These are phyloP conservation scores for Musa itinerans DNA, from an alignment of 176 grass and related monocot species.

Conservation along the genomic window DNA sequence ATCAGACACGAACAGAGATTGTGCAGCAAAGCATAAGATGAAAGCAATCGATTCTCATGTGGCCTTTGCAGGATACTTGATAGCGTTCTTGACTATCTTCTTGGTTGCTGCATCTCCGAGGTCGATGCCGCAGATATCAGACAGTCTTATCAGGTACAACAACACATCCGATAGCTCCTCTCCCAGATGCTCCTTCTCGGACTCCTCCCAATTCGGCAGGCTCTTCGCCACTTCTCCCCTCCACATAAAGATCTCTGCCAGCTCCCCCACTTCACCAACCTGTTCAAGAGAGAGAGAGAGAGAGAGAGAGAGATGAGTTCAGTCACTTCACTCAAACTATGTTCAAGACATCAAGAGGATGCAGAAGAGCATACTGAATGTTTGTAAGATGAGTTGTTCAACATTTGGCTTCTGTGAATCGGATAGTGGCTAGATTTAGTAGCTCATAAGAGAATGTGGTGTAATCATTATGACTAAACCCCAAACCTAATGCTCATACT, in stretches of 20 bases:
- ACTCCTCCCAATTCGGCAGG: conserved; percentile 5
- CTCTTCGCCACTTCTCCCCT: conserved; percentile 11
- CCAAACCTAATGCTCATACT: too few species aligned
- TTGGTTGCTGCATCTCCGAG: not conserved
- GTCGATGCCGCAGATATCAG: conserved; percentile 7
- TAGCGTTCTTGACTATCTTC: conserved; percentile 3
- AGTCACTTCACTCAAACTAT: too few species aligned
- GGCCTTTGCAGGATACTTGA: conserved; percentile 3
- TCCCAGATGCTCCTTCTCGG: conserved; percentile 4
- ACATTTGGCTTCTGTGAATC: too few species aligned
- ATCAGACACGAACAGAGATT: too few species aligned
- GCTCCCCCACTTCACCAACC: conserved; percentile 13
- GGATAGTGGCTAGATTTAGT: too few species aligned
- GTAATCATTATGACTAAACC: too few species aligned
- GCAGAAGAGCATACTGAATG: too few species aligned
- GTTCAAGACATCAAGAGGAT: too few species aligned
- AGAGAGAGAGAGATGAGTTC: too few species aligned
- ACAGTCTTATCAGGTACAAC: conserved; percentile 9
- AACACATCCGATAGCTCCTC: conserved; percentile 17
- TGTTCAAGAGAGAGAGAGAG: conserved; percentile 1
- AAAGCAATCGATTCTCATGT: not conserved
- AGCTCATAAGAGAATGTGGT: too few species aligned
- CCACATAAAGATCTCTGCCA: conserved; percentile 16
- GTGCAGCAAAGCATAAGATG: too few species aligned
- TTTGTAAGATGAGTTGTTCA: too few species aligned